Evolutionary conservation across 495 filamentous ascomycete genomes (phyloP).

Genomic region (Podospora australis): DNA sequence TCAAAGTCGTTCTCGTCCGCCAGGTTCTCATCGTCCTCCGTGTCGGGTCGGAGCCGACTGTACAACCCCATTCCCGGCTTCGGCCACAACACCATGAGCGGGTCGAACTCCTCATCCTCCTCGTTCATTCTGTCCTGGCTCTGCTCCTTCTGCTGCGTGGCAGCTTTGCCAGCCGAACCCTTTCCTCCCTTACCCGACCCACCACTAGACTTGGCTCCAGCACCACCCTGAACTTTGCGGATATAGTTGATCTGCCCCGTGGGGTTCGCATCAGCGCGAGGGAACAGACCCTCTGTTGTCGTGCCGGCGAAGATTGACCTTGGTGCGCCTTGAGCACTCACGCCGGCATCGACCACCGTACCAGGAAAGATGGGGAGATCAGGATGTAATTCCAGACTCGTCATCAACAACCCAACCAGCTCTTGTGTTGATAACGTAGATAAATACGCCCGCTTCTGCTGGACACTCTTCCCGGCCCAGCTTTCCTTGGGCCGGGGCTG

Average conservation of each 20-base stretch:
- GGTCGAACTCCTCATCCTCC: conserved; percentile 29
- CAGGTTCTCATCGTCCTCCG: conserved; percentile 38
- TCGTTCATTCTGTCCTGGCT: conserved; percentile 10
- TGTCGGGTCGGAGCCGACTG: conserved; percentile 35
- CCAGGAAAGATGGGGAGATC: conserved; percentile 41
- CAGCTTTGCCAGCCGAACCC: not conserved
- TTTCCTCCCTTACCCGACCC: not conserved
- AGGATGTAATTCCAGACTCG: conserved; percentile 27
- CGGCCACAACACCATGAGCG: conserved; percentile 56
- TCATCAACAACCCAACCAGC: conserved; percentile 25
- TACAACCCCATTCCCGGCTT: conserved; percentile 54
- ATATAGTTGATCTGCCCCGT: conserved; percentile 33
- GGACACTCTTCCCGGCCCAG: conserved; percentile 36
- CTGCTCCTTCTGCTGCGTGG: conserved; percentile 17
- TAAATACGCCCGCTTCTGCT: conserved; percentile 36
- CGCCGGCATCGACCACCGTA: conserved; percentile 8
- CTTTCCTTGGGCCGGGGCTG: conserved; percentile 24
- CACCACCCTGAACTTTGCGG: conserved; percentile 27
- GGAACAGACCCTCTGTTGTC: conserved; percentile 31
- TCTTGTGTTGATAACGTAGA: conserved; percentile 31
- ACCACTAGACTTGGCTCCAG: conserved; percentile 1
- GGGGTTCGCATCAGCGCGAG: conserved; percentile 32
- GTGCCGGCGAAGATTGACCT: conserved; percentile 27
- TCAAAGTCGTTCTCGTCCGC: conserved; percentile 45
- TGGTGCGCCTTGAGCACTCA: not conserved